These are phyloP conservation scores for Bretschneidera sinensis DNA, from an alignment of 345 rosid species.

Conservation along the genomic window DNA sequence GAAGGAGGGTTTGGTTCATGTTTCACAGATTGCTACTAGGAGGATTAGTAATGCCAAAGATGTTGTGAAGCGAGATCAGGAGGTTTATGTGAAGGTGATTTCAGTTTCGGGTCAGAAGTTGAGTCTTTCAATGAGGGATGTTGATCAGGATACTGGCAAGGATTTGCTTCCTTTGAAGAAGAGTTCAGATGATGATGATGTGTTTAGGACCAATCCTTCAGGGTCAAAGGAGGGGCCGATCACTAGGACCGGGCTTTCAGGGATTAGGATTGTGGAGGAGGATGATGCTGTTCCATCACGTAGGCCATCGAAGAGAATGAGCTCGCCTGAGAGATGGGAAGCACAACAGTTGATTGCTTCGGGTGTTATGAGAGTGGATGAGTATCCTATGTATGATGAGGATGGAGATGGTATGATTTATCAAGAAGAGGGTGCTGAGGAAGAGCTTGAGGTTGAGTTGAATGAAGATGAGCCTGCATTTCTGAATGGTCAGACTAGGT, in stretches of 20 bases:
- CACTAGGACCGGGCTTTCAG: constrained; percentile 66
- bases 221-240: constrained; percentile 50
- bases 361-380: constrained; percentile 53
- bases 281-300: constrained; percentile 43
- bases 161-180: constrained; percentile 76
- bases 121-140: constrained; percentile 80
- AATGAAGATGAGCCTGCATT: constrained; percentile 88
- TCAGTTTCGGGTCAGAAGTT: constrained; percentile 53
- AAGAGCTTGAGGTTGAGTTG: constrained; percentile 88
- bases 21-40: constrained; percentile 73
- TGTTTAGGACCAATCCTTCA: constrained; percentile 48
- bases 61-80: constrained; percentile 69
- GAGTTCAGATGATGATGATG: constrained; percentile 46
- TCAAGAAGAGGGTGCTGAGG: constrained; percentile 85
- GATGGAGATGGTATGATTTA: constrained; percentile 78
- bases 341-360: constrained; percentile 89
- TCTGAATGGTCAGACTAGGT: constrained; percentile 70
- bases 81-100: constrained; percentile 76
- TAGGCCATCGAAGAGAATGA: constrained; percentile 80
- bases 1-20: constrained; percentile 86
- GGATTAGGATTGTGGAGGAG: constrained; percentile 66
- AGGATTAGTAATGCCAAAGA: constrained; percentile 45
- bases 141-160: constrained; percentile 74
- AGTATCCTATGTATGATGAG: constrained; percentile 76
- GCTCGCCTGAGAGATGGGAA: constrained; percentile 86